These are phyloP conservation scores for Eremothecium sinecaudum DNA, from an alignment of 1,139 yeast species.

Conservation along the genomic window DNA sequence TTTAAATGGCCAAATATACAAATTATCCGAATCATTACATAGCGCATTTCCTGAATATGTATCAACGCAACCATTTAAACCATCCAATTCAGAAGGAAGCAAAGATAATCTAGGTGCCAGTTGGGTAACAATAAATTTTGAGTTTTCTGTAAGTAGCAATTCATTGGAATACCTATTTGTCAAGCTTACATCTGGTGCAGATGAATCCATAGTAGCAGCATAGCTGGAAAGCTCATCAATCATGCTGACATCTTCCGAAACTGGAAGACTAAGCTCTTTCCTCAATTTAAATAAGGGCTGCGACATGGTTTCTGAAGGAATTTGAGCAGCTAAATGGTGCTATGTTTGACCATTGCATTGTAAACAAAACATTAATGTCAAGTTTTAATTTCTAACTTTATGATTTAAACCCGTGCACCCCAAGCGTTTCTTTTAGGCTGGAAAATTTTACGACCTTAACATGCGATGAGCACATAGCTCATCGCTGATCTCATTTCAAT, in stretches of 20 bases:
- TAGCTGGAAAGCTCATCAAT: slow-evolving; percentile 2
- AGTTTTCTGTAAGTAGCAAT: slow-evolving; percentile 26
- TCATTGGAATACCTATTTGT: slow-evolving; percentile 9
- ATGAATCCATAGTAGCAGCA: slow-evolving; percentile 5
- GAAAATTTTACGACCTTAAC: slow-evolving; percentile 1
- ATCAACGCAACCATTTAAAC: slow-evolving; percentile 45
- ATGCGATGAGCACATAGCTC: not conserved
- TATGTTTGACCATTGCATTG: too few species aligned
- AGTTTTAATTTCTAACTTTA: too few species aligned
- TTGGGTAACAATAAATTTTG: slow-evolving; percentile 21
- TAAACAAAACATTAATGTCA: too few species aligned
- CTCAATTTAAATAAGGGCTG: slow-evolving; percentile 11
- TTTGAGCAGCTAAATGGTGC: too few species aligned
- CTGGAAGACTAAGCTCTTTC: slow-evolving; percentile 11
- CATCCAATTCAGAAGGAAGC: slow-evolving; percentile 7
- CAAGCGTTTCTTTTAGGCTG: slow-evolving; percentile 1
- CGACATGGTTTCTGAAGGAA: slow-evolving; percentile 7
- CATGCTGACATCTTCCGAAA: slow-evolving; percentile 1
- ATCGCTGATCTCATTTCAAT: slow-evolving; percentile 6
- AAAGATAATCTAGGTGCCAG: slow-evolving; percentile 16
- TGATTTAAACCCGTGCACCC: slow-evolving; percentile 2
- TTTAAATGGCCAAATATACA: slow-evolving; percentile 63
- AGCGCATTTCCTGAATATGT: slow-evolving; percentile 47
- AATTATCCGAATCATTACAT: slow-evolving; percentile 40
- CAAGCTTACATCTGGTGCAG: slow-evolving; percentile 1